Evolutionary conservation across 257 asterid species (phyloP).

Genomic region (Nicotiana knightiana): DNA sequence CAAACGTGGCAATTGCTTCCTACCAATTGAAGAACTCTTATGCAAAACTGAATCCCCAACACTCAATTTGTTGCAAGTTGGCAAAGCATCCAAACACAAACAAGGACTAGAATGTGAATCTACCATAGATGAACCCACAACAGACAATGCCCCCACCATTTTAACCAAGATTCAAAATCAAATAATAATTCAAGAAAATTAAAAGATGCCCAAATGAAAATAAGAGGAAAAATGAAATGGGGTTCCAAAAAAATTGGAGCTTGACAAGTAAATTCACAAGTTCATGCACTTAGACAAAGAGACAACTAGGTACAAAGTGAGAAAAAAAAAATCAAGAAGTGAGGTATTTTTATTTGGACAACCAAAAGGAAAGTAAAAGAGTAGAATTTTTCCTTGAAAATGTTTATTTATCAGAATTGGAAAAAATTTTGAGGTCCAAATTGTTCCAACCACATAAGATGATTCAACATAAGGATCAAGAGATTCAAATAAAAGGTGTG

Average conservation of each 20-base stretch:
- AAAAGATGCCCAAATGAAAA: conserved; percentile 15
- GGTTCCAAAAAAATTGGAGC: conserved; percentile 35
- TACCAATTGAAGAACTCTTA: conserved; percentile 18
- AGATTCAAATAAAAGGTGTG: not conserved
- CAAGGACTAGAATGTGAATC: conserved; percentile 42
- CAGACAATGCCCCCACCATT: conserved; percentile 53
- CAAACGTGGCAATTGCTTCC: conserved; percentile 31
- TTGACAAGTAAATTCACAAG: conserved; percentile 12
- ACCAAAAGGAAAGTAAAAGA: not conserved
- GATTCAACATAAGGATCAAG: not conserved
- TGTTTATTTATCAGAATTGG: conserved; percentile 32
- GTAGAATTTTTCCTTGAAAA: not conserved
- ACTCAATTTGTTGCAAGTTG: conserved; percentile 33
- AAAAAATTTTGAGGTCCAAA: conserved; percentile 43
- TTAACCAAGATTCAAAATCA: not conserved
- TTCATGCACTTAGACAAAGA: conserved; percentile 26
- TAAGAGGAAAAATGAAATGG: conserved; percentile 6
- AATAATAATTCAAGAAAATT: conserved; percentile 10
- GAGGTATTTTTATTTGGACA: conserved; percentile 1
- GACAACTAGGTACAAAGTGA: conserved; percentile 27
- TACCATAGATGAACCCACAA: conserved; percentile 47
- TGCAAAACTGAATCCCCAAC: conserved; percentile 32
- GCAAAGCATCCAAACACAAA: conserved; percentile 43
- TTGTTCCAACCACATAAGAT: conserved; percentile 28
- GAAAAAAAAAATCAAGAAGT: conserved; percentile 7